These are phyloP conservation scores for Plectosphaerella sp. DNA, from an alignment of 2,329 filamentous ascomycete genomes.

Conservation along the genomic window DNA sequence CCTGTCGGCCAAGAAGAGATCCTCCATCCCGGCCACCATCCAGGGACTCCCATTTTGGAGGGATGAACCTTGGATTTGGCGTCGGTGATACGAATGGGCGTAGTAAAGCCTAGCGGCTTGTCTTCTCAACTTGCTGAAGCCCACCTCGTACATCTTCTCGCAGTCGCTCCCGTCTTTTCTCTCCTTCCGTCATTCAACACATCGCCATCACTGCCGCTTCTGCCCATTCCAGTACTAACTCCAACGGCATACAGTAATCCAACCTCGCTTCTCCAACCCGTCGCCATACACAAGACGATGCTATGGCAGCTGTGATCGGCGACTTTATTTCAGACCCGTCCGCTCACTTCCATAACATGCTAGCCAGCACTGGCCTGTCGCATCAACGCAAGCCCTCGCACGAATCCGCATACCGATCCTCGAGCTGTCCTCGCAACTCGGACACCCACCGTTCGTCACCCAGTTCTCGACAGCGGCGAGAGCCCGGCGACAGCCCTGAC, in stretches of 20 bases:
- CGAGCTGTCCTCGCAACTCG: conserved; percentile 24
- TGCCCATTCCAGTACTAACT: too few species aligned
- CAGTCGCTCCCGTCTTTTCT: too few species aligned
- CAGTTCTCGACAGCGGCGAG: conserved; percentile 21
- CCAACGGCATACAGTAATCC: conserved; percentile 3
- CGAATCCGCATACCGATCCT: conserved; percentile 36
- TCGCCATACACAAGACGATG: conserved; percentile 25
- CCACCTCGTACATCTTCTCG: too few species aligned
- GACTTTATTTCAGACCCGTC: conserved; percentile 68
- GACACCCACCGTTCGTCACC: conserved; percentile 20
- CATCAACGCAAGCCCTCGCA: conserved; percentile 44
- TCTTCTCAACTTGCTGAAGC: too few species aligned
- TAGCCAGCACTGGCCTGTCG: conserved; percentile 43
- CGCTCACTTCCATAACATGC: conserved; percentile 67
- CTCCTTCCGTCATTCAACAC: too few species aligned
- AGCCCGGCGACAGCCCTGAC: conserved; percentile 5
- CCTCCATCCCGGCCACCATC: conserved; percentile 2
- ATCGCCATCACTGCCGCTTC: too few species aligned
- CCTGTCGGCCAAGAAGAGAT: background rate
- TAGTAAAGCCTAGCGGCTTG: too few species aligned
- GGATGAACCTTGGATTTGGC: too few species aligned
- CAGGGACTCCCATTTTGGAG: too few species aligned
- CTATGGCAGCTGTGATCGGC: conserved; percentile 61
- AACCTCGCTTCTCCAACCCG: too few species aligned
- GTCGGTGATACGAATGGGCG: too few species aligned